Evolutionary conservation across 1,139 yeast species (phyloP).

Genomic region (Kodamaea alishanica): DNA sequence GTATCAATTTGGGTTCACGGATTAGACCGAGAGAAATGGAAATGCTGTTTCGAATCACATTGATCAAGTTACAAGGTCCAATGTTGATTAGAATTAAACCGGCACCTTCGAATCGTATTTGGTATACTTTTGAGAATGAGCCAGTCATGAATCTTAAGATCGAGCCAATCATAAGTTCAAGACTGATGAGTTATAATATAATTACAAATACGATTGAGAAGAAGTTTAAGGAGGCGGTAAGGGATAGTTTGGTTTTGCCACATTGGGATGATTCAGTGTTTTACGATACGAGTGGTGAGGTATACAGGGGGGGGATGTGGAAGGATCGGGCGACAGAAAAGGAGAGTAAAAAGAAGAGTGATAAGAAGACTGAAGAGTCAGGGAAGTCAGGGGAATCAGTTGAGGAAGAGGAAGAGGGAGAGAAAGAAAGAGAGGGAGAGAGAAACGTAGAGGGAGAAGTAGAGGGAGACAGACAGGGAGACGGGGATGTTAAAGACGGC

Average conservation of each 20-base stretch:
- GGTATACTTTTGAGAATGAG: slow-evolving; percentile 85
- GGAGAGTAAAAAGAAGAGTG: neutral
- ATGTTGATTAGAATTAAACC: slow-evolving; percentile 68
- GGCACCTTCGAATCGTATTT: slow-evolving; percentile 84
- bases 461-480: neutral
- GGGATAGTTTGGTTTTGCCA: slow-evolving; percentile 78
- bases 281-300: slow-evolving; percentile 57
- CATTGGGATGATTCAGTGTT: slow-evolving; percentile 85
- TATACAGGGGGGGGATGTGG: slow-evolving; percentile 94
- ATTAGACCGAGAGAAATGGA: slow-evolving; percentile 80
- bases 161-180: slow-evolving; percentile 84
- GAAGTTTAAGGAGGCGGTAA: slow-evolving; percentile 73
- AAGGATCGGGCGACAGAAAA: slow-evolving; percentile 35
- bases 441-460: slow-evolving; percentile 1
- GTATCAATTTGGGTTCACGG: slow-evolving; percentile 67
- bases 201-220: slow-evolving; percentile 78
- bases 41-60: slow-evolving; percentile 64
- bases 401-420: neutral
- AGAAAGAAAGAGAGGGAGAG: slow-evolving; percentile 1
- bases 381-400: neutral
- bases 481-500: no score
- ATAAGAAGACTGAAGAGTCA: neutral
- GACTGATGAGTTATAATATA: slow-evolving; percentile 72
- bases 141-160: slow-evolving; percentile 72
- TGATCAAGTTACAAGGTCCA: slow-evolving; percentile 71